These are phyloP conservation scores for Scutellaria barbata DNA, from an alignment of 257 asterid species.

Conservation along the genomic window DNA sequence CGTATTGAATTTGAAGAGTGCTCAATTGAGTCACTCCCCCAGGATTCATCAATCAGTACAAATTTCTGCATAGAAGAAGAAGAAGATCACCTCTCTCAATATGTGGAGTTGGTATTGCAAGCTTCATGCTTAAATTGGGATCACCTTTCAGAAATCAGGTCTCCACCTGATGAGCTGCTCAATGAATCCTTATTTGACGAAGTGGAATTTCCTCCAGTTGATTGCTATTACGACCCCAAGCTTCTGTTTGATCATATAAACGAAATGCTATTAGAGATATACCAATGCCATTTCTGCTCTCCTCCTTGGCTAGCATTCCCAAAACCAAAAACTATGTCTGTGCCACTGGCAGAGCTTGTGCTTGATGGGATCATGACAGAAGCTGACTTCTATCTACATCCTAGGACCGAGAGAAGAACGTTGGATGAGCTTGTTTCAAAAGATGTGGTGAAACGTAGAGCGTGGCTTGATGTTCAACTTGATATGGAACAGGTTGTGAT, in stretches of 20 bases:
- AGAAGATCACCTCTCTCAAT: constrained; percentile 47
- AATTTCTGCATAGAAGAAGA: constrained; percentile 40
- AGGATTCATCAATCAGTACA: constrained; percentile 32
- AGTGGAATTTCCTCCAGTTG: constrained; percentile 43
- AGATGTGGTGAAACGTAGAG: constrained; percentile 48
- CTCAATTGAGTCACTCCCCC: constrained; percentile 39
- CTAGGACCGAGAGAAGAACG: constrained; percentile 44
- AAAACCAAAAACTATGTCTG: constrained; percentile 39
- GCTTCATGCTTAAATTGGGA: constrained; percentile 57
- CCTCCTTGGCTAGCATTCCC: constrained; percentile 49
- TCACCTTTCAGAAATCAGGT: constrained; percentile 42
- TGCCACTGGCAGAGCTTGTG: constrained; percentile 48
- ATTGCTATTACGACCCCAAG: constrained; percentile 52
- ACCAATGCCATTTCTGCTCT: constrained; percentile 42
- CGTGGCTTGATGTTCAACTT: constrained; percentile 62
- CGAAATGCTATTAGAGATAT: constrained; percentile 56
- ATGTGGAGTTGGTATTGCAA: constrained; percentile 57
- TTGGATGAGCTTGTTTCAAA: constrained; percentile 53
- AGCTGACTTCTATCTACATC: constrained; percentile 53
- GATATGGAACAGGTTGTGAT: constrained; percentile 51
- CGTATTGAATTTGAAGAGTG: constrained; percentile 59
- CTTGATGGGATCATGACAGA: constrained; percentile 59
- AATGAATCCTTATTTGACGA: constrained; percentile 51
- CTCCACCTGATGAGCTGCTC: constrained; percentile 45
- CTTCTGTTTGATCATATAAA: constrained; percentile 75